Conservation (phyloP, 1,139 yeast species). For the Arxiozyma slooffiae region DNA sequence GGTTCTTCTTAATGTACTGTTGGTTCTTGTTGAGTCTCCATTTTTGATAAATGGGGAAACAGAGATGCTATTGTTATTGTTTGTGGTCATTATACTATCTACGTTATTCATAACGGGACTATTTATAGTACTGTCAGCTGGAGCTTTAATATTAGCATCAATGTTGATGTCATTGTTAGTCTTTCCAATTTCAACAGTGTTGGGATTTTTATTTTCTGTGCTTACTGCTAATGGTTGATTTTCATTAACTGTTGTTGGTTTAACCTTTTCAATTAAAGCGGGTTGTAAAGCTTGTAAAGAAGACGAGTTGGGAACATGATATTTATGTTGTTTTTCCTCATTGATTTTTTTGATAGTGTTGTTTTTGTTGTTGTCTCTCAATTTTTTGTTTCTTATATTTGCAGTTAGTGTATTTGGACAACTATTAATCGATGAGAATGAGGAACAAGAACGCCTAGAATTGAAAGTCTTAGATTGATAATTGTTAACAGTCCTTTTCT, state of each 20-base stretch:
- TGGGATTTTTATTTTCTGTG: neutral
- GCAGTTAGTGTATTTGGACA: neutral
- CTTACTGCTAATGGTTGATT: too few species aligned
- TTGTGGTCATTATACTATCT: neutral
- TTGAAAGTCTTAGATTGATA: neutral
- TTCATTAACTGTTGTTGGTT: neutral
- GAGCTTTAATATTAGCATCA: neutral
- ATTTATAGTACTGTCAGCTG: neutral
- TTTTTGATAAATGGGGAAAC: neutral
- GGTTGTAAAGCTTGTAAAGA: conserved; percentile 2
- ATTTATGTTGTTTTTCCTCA: neutral
- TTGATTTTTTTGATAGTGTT: neutral
- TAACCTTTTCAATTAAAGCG: conserved; percentile 1
- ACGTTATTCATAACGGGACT: neutral
- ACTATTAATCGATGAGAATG: neutral
- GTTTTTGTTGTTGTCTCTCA: neutral
- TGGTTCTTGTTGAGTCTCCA: neutral
- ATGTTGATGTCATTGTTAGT: neutral
- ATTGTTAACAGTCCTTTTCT: neutral
- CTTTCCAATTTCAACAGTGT: neutral
- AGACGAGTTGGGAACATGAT: conserved; percentile 1
- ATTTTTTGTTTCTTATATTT: neutral
- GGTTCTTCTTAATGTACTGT: conserved; percentile 26
- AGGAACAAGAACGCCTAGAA: neutral
- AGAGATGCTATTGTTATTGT: neutral